Evolutionary conservation across 179 eudicot species (phyloP).

Genomic region (Amaranthus tricolor): DNA sequence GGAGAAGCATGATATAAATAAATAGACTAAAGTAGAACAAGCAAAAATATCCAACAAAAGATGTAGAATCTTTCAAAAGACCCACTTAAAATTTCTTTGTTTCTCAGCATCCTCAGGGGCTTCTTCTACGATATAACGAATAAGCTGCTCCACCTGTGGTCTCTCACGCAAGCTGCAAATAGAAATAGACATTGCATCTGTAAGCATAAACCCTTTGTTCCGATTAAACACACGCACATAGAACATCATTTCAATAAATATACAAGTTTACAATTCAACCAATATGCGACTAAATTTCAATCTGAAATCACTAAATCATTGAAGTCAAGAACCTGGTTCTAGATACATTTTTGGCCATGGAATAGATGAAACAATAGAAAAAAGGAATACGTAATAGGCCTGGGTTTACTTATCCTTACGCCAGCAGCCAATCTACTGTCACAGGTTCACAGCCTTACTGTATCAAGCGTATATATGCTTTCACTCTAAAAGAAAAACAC

Average conservation of each 20-base stretch:
- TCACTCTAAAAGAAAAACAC: background rate
- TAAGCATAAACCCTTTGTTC: background rate
- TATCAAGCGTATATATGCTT: background rate
- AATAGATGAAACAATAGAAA: background rate
- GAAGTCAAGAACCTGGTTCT: background rate
- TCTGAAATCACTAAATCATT: background rate
- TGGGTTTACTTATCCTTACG: background rate
- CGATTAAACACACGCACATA: background rate
- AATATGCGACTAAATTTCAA: background rate
- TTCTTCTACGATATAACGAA: constrained; percentile 83
- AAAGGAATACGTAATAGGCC: background rate
- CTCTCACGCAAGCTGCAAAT: constrained; percentile 77
- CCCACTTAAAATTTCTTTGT: constrained; percentile 74
- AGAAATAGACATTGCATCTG: background rate
- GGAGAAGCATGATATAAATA: background rate
- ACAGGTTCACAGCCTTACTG: background rate
- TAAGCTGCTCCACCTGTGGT: constrained; percentile 75
- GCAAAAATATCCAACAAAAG: background rate
- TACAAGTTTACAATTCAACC: background rate
- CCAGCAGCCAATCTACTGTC: background rate
- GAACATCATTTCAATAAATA: background rate
- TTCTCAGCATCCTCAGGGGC: constrained; percentile 85
- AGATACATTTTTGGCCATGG: background rate
- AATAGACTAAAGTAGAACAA: background rate
- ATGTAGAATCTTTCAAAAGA: constrained; percentile 13